phyloP scores from a whole-genome alignment of 176 grass and related monocot genomes.

The Carex parvula region DNA sequence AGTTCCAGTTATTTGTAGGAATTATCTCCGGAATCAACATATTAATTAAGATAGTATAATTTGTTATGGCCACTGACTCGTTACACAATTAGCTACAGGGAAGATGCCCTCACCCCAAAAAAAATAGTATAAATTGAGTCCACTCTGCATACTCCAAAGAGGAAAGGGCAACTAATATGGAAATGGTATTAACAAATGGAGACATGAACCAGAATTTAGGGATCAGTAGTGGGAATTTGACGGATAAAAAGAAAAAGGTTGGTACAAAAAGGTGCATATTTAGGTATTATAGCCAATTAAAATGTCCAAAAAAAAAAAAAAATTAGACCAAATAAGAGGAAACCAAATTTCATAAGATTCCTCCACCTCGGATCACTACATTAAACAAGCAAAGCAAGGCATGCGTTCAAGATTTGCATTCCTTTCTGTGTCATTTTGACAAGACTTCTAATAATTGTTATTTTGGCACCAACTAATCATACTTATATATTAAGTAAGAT shows the following conservation, averaged over 20 bases:
- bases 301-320: background rate
- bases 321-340: slow-evolving; percentile 9
- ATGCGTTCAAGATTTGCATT: slow-evolving; percentile 5
- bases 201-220: slow-evolving; percentile 43
- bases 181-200: slow-evolving; percentile 27
- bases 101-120: background rate
- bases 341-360: slow-evolving; percentile 28
- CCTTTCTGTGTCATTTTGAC: background rate
- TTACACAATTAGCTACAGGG: background rate
- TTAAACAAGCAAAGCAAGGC: slow-evolving; percentile 5
- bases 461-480: background rate
- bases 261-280: slow-evolving; percentile 22
- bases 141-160: slow-evolving; percentile 24
- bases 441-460: slow-evolving; percentile 4
- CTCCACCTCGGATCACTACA: background rate
- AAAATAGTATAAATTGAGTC: background rate
- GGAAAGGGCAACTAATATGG: slow-evolving; percentile 20
- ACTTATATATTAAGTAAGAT: too few relatives aligned
- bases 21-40: too few relatives aligned
- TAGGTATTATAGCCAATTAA: slow-evolving; percentile 9
- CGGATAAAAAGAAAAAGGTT: slow-evolving; percentile 23
- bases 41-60: background rate
- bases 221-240: slow-evolving; percentile 45
- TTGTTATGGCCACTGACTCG: background rate
- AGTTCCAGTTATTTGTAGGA: too few relatives aligned